Conservation (phyloP, 768 basidiomycete species). For the Cyclocybe cylindracea region DNA sequence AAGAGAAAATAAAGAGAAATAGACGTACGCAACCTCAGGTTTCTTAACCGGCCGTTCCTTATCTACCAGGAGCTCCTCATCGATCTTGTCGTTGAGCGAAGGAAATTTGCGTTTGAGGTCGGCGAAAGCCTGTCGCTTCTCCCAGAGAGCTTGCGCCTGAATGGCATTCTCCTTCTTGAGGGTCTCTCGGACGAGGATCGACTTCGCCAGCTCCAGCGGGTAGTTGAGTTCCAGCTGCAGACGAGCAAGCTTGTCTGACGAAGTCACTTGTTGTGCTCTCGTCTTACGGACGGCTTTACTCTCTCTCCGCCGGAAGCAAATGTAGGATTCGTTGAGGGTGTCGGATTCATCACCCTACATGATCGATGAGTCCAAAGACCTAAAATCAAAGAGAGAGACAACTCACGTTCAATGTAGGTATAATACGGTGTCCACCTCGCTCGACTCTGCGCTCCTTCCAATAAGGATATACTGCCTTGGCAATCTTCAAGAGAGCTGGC, state of each 20-base stretch:
- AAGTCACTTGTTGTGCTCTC: constrained; percentile 85
- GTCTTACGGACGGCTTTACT: constrained; percentile 95
- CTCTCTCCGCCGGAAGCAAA: constrained; percentile 95
- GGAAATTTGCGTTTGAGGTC: constrained; percentile 82
- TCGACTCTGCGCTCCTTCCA: constrained; percentile 87
- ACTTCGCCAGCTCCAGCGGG: constrained; percentile 71
- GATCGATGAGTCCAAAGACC: constrained; percentile 1
- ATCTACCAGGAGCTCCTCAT: constrained; percentile 74
- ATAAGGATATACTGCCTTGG: constrained; percentile 78
- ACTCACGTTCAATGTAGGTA: constrained; percentile 85
- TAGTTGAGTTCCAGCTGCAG: constrained; percentile 75
- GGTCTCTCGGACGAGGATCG: constrained; percentile 70
- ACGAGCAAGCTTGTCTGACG: constrained; percentile 85
- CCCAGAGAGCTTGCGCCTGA: constrained; percentile 71
- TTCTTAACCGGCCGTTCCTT: constrained; percentile 68
- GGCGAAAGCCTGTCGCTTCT: constrained; percentile 69
- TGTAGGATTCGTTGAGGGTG: constrained; percentile 88
- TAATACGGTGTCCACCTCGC: constrained; percentile 81
- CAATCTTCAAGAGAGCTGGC: constrained; percentile 62
- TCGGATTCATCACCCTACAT: constrained; percentile 85
- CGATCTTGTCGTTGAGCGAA: constrained; percentile 56
- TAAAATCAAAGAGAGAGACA: background rate
- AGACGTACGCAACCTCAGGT: constrained; percentile 38
- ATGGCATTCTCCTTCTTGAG: constrained; percentile 68
- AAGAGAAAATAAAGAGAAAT: background rate